Evolutionary conservation across 202 grass and related monocot species (phyloP), one percentile per base, ranked within the genome.

Genomic region (Dendrocalamus latiflorus): DNA sequence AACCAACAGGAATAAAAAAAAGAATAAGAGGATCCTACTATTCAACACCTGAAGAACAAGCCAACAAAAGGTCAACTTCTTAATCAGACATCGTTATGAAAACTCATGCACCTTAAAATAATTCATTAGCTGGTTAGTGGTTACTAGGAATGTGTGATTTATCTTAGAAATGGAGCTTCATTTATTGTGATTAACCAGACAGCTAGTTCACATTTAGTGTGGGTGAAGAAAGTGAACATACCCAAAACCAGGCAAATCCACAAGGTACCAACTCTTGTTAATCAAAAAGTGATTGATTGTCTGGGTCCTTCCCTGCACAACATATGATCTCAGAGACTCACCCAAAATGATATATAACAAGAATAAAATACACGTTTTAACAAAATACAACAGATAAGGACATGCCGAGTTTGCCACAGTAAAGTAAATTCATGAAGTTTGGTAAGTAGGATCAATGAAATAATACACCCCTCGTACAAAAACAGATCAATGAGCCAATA

Each of bases 201-300:
- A 58, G 8, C 17, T 20, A 45, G 22, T 57, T 81, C 43, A 16
- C 21, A 74, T 49, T n/a, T 66, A 44, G 16, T 54, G 9, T 24
- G 13, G 61, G 18, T 50, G 25, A 17, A 74, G 78, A 81, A 74
- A 74, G 9, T 37, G n/a, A 76, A 74, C 84, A 64, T 99, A 94
- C 93, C 96, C 96, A 2, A 95, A 99, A 64, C 96, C 96, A 70
- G 96, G 93, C 73, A 99, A 88, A 90, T 99, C 96, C 25, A 94
- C 93, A 84, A 99, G 83, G 74, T 95, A 99, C 93, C 93, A 99
- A 75, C 91, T 94, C 62, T 94, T 99, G 83, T 95, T 95, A 77
- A 99, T 82, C 88, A 99, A 78, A 78, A 95, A 95, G 70, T 95
- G 93, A 87, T 99, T 99, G 84, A 99, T 95, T 43, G 92, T 87